Evolutionary conservation across 768 basidiomycete species (phyloP).

Genomic region (Phylloporus sp.): DNA sequence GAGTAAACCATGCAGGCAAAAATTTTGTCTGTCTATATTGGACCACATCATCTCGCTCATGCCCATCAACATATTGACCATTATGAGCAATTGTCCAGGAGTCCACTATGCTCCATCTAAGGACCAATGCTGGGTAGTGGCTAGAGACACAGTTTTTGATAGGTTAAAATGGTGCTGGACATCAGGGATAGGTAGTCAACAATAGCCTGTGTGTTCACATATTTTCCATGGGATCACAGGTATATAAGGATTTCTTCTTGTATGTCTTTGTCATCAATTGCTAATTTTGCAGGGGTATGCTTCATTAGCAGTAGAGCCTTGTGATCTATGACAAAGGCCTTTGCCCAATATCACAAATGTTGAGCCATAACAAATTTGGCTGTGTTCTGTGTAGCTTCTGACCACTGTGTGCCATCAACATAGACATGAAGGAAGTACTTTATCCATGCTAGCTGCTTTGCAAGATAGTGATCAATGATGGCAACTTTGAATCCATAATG

Average conservation of each 20-base stretch:
- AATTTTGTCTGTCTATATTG: conserved; percentile 15
- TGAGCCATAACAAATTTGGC: not conserved
- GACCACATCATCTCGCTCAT: not conserved
- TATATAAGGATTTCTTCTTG: conserved; percentile 20
- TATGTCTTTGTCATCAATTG: conserved; percentile 32
- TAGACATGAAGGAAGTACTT: not conserved
- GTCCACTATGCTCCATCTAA: conserved; percentile 19
- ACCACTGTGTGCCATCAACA: not conserved
- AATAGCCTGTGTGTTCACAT: conserved; percentile 22
- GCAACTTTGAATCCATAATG: not conserved
- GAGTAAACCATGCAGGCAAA: not conserved
- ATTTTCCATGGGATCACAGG: conserved; percentile 16
- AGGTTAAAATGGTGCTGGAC: not conserved
- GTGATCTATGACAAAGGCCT: conserved; percentile 14
- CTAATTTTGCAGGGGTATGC: conserved; percentile 13
- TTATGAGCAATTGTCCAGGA: conserved; percentile 15
- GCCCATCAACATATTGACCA: conserved; percentile 11
- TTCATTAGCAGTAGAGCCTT: conserved; percentile 11
- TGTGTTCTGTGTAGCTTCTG: not conserved
- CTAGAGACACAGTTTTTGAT: not conserved
- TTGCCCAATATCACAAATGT: conserved; percentile 33
- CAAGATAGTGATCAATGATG: not conserved
- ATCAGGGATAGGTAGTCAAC: conserved; percentile 11
- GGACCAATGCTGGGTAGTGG: conserved; percentile 21
- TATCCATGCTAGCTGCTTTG: not conserved